Conservation (phyloP, 768 basidiomycete genomes). For the Omphalotus guepiniiformis region DNA sequence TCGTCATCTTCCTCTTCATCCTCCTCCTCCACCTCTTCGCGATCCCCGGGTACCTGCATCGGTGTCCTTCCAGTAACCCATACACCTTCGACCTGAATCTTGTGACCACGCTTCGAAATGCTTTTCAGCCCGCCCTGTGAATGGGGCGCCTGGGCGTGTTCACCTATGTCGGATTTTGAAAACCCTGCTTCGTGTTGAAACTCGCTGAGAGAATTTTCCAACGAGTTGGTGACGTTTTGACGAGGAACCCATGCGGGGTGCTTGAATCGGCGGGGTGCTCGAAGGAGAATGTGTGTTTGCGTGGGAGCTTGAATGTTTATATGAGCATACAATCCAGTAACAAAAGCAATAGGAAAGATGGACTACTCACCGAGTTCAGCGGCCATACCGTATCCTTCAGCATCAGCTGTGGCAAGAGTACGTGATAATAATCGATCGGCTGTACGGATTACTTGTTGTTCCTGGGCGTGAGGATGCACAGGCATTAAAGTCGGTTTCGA, state of each 20-base stretch:
- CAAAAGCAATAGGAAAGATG: background rate
- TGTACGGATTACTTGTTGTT: slow-evolving; percentile 27
- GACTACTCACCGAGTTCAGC: slow-evolving; percentile 29
- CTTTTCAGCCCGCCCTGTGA: too few species aligned
- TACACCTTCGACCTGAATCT: slow-evolving; percentile 38
- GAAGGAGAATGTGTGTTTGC: slow-evolving; percentile 22
- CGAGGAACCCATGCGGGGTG: slow-evolving; percentile 27
- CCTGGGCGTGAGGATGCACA: slow-evolving; percentile 18
- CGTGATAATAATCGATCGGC: slow-evolving; percentile 34
- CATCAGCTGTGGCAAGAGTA: slow-evolving; percentile 30
- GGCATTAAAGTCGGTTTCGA: slow-evolving; percentile 2
- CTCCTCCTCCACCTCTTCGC: slow-evolving; percentile 10
- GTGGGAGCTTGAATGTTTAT: slow-evolving; percentile 14
- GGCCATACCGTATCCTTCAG: slow-evolving; percentile 27
- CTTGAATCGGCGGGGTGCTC: slow-evolving; percentile 22
- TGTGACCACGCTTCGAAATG: slow-evolving; percentile 18
- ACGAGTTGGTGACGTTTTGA: slow-evolving; percentile 34
- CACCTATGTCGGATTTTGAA: background rate
- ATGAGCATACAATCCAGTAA: background rate
- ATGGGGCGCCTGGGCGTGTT: too few species aligned
- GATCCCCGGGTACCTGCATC: background rate
- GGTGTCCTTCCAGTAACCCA: slow-evolving; percentile 35
- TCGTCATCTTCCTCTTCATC: slow-evolving; percentile 36
- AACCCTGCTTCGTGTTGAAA: slow-evolving; percentile 33
- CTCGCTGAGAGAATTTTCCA: slow-evolving; percentile 35